These are phyloP conservation scores for Microbotryum lychnidis-dioicae DNA, from an alignment of 1,284 basidiomycete species.

Conservation along the genomic window DNA sequence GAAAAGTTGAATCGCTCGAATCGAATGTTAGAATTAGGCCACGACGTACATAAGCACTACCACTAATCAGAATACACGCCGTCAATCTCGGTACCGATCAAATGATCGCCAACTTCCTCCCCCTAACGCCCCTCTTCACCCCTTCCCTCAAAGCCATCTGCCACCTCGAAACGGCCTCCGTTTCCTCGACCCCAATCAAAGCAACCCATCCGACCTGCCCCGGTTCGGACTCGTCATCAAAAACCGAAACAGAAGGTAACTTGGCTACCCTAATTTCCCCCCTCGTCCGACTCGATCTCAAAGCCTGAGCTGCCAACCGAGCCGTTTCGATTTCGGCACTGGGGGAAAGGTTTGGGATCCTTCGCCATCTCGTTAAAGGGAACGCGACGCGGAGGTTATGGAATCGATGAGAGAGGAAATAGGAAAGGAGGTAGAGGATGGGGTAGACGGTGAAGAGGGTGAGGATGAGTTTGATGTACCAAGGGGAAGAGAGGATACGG, in stretches of 20 bases:
- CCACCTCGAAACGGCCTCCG: not conserved
- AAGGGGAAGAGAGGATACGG: not conserved
- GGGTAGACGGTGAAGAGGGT: constrained; percentile 3
- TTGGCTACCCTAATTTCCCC: not conserved
- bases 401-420: not conserved
- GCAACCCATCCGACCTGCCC: not conserved
- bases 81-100: too few relatives aligned
- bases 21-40: too few relatives aligned
- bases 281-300: not conserved
- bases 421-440: constrained; percentile 7
- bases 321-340: not conserved
- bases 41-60: too few relatives aligned
- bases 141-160: not conserved
- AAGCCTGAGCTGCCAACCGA: not conserved
- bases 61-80: too few relatives aligned
- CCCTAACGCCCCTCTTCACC: constrained; percentile 3
- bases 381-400: constrained; percentile 12
- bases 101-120: not conserved
- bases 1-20: too few relatives aligned
- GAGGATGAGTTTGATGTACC: constrained; percentile 4
- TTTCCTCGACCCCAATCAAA: constrained; percentile 1
- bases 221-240: not conserved
- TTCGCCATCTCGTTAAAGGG: constrained; percentile 11
- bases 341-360: constrained; percentile 1
- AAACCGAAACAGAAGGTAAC: not conserved